Base-by-base conservation (phyloP, 495 filamentous ascomycete genomes). In the Entonaema liquescens region DNA sequence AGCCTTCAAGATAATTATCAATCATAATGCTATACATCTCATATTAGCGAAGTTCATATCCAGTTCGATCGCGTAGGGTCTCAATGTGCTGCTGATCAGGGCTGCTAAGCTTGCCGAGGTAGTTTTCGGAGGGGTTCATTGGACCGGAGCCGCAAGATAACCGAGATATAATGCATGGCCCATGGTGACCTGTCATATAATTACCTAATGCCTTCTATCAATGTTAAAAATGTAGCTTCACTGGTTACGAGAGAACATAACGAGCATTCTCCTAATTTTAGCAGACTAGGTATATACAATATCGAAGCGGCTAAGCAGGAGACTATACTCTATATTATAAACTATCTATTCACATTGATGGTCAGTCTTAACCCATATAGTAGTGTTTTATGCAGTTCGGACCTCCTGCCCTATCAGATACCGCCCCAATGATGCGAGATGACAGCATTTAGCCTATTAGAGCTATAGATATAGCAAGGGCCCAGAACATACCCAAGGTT, bases 371-470 rank as follows among this genome's bases (percentile, higher is more conserved):
- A 47, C 17, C 42, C 23, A 47, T 47, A 23, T 47, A 13, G 19
- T 23, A 12, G 17, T 23, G 9, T 1, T 47, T 12, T 47, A 17
- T 7, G 38, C 17, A 47, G 29, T 15, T 17, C 8, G 21, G 12
- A 62, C 49, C 15, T 25, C 17, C 33, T 6, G 9, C 7, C 64
- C 69, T 72, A 67, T 67, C 50, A 65, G 47, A 49, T 35, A 12
- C 31, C 17, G 42, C 62, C 36, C 53, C 55, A 68, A 72, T 64
- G 70, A 61, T 68, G 60, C 55, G 33, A 72, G 55, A 56, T 60
- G 31, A 52, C 26, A 58, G n/a, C 12, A 72, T 72, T 68, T 72
- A 72, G 65, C 70, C 70, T 67, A 61, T 42, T 64, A 36, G 40
- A 68, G 33, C 38, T 23, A 58, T 21, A 38, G 8, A 17, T 26